A percentile compares a stretch with the other conserved stretches of the same genome.
These are phyloP conservation scores for Chimonanthus salicifolius DNA, from an alignment of 164 flowering plant genomes.

Conservation along the genomic window DNA sequence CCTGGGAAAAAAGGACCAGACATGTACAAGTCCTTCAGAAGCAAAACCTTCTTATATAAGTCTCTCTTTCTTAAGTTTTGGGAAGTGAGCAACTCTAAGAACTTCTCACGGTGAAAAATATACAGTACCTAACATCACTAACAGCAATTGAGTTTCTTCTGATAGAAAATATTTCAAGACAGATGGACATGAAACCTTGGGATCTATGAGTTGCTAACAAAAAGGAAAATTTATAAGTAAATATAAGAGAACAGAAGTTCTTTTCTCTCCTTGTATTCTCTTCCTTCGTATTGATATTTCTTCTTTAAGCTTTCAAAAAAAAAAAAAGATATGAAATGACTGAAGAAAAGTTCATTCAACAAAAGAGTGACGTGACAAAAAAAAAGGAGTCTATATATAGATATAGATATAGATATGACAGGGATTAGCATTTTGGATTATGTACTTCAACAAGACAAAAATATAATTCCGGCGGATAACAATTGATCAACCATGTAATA, in stretches of 20 bases:
- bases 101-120: neutral
- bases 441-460: too few species aligned
- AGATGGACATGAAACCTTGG: neutral
- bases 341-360: too few species aligned
- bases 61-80: neutral
- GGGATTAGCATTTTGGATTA: too few species aligned
- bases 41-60: neutral
- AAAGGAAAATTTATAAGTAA: neutral
- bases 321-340: too few species aligned
- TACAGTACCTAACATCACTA: neutral
- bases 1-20: conserved; percentile 27
- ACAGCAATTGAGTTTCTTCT: neutral
- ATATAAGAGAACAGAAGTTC: too few species aligned
- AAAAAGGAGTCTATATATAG: too few species aligned
- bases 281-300: too few species aligned
- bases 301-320: too few species aligned
- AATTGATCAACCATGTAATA: neutral
- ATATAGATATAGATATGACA: too few species aligned
- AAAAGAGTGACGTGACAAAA: too few species aligned
- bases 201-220: neutral
- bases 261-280: too few species aligned
- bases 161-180: neutral
- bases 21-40: conserved; percentile 1
- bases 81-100: neutral
- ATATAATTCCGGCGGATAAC: neutral